A percentile compares a stretch with the other conserved stretches of the same genome.
phyloP scores from a whole-genome alignment of 768 basidiomycete genomes.

The Rhodotorula taiwanensis region DNA sequence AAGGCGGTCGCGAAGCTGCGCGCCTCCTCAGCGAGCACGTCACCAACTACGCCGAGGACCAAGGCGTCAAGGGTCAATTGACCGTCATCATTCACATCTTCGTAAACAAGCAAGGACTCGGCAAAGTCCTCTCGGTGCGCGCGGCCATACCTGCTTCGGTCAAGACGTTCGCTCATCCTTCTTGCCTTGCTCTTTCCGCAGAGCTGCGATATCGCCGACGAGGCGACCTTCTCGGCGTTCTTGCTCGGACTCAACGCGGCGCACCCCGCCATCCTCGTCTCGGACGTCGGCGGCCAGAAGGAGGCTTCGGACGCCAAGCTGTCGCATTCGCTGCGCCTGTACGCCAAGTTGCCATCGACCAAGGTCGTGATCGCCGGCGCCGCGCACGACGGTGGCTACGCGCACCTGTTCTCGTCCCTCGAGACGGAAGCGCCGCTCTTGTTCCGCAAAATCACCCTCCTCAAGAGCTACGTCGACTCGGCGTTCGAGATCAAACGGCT shows the following conservation, averaged over 20 bases:
- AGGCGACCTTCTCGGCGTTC: constrained; percentile 13
- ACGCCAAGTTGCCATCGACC: constrained; percentile 17
- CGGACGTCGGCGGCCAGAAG: constrained; percentile 29
- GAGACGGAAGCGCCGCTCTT: constrained; percentile 14
- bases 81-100: constrained; percentile 18
- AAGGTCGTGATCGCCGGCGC: constrained; percentile 33
- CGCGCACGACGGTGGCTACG: constrained; percentile 32
- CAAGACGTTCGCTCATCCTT: background rate
- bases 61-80: constrained; percentile 3
- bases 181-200: background rate
- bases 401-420: constrained; percentile 14
- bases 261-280: constrained; percentile 21
- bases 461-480: constrained; percentile 18
- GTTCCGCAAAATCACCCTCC: constrained; percentile 17
- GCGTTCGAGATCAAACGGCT: constrained; percentile 33
- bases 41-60: constrained; percentile 10
- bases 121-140: constrained; percentile 7
- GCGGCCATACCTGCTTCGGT: too few relatives aligned
- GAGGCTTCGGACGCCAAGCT: constrained; percentile 34
- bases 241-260: constrained; percentile 27
- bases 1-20: constrained; percentile 27
- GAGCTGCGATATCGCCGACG: constrained; percentile 20
- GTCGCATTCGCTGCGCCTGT: constrained; percentile 12
- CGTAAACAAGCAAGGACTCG: constrained; percentile 13
- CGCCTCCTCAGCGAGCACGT: constrained; percentile 10